Evolutionary conservation across 495 filamentous ascomycete species (phyloP).

Genomic region (Penicillium soppii): DNA sequence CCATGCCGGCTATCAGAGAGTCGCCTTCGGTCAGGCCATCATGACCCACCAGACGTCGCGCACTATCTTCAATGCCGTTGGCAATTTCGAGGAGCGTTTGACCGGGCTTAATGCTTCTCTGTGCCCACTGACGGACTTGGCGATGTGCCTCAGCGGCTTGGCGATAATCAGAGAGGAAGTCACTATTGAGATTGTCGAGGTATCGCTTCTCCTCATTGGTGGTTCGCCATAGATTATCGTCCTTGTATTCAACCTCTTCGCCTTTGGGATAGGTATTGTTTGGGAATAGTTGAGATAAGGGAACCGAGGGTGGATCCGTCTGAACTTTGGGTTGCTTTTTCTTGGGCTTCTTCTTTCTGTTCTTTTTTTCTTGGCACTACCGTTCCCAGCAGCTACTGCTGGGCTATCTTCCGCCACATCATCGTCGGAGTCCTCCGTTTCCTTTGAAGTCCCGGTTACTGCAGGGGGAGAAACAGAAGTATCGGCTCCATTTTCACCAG

Average conservation of each 20-base stretch:
- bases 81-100: constrained; percentile 78
- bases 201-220: constrained; percentile 88
- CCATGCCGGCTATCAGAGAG: constrained; percentile 76
- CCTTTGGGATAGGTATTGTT: constrained; percentile 73
- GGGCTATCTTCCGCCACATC: not conserved
- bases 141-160: constrained; percentile 85
- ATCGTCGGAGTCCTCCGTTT: not conserved
- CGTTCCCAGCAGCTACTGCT: not conserved
- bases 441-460: not conserved
- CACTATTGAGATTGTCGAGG: constrained; percentile 76
- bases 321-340: constrained; percentile 75
- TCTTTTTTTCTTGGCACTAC: constrained; percentile 59
- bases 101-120: constrained; percentile 79
- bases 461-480: not conserved
- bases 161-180: constrained; percentile 84
- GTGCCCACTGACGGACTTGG: constrained; percentile 81
- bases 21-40: constrained; percentile 77
- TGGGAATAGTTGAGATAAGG: constrained; percentile 73
- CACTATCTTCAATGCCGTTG: constrained; percentile 80
- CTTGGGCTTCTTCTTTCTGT: constrained; percentile 83
- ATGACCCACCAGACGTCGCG: constrained; percentile 76
- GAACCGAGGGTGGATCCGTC: constrained; percentile 73
- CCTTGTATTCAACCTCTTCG: constrained; percentile 71
- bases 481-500: not conserved
- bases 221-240: constrained; percentile 79